Conservation (phyloP, 148 eudicot genomes). For the Pharnaceum exiguum region DNA sequence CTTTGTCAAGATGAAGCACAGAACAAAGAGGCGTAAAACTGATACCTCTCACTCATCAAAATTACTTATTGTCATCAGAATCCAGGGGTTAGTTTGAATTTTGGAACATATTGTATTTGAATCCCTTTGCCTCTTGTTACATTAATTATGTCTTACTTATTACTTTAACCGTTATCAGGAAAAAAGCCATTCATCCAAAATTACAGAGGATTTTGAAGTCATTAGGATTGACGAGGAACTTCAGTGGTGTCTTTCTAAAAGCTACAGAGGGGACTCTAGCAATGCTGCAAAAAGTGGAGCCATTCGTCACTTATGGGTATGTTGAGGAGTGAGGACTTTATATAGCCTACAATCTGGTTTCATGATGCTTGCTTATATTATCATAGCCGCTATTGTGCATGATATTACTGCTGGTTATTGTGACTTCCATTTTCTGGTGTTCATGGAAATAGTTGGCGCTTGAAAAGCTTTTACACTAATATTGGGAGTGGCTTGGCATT, state of each 20-base stretch:
- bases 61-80: slow-evolving; percentile 73
- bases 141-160: slow-evolving; percentile 6
- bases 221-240: slow-evolving; percentile 54
- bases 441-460: background rate
- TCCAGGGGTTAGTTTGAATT: slow-evolving; percentile 57
- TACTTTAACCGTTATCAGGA: too few species aligned
- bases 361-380: background rate
- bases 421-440: background rate
- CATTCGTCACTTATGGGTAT: slow-evolving; percentile 87
- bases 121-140: background rate
- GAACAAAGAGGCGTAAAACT: slow-evolving; percentile 45
- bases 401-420: background rate
- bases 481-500: background rate
- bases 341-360: background rate
- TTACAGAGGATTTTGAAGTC: slow-evolving; percentile 55
- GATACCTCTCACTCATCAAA: slow-evolving; percentile 31
- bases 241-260: slow-evolving; percentile 79
- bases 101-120: background rate
- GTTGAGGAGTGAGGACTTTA: background rate
- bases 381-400: background rate
- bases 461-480: background rate
- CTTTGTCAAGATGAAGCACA: slow-evolving; percentile 75
- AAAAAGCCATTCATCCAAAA: slow-evolving; percentile 67
- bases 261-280: slow-evolving; percentile 57
- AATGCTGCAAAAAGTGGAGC: slow-evolving; percentile 77